Evolutionary conservation across 2,329 filamentous ascomycete species (phyloP).

Genomic region (Pseudocercospora vitis): DNA sequence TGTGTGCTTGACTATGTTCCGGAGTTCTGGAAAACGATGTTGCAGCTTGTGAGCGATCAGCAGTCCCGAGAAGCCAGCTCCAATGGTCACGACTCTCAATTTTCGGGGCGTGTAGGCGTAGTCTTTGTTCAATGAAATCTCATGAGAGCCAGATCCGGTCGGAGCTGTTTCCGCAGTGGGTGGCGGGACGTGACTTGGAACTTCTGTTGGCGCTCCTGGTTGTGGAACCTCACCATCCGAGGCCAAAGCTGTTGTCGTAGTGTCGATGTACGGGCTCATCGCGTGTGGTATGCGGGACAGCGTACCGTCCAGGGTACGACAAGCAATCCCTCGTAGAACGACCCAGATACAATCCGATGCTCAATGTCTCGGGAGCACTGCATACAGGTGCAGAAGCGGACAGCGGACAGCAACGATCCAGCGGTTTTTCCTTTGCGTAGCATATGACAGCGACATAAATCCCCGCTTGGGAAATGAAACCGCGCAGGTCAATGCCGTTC

Average conservation of each 20-base stretch:
- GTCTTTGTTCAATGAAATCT: constrained; percentile 3
- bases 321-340: too few relatives aligned
- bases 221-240: not conserved
- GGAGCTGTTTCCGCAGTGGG: not conserved
- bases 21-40: constrained; percentile 7
- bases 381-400: too few relatives aligned
- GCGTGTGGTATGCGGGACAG: too few relatives aligned
- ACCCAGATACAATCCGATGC: too few relatives aligned
- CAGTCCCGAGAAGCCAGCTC: constrained; percentile 15
- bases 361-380: too few relatives aligned
- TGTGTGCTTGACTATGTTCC: not conserved
- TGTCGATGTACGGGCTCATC: constrained; percentile 2
- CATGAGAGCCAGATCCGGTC: not conserved
- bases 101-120: constrained; percentile 7
- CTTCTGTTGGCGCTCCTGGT: not conserved
- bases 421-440: too few relatives aligned
- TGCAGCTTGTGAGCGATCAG: constrained; percentile 10
- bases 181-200: too few relatives aligned
- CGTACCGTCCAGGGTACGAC: too few relatives aligned
- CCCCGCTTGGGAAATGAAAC: not conserved
- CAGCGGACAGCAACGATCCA: too few relatives aligned
- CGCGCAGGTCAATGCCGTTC: not conserved
- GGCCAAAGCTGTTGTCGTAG: not conserved
- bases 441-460: too few relatives aligned
- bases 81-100: constrained; percentile 12